Evolutionary conservation across 345 rosid genomes (phyloP), one percentile per base, ranked within the genome.

Genomic region (Punica granatum): DNA sequence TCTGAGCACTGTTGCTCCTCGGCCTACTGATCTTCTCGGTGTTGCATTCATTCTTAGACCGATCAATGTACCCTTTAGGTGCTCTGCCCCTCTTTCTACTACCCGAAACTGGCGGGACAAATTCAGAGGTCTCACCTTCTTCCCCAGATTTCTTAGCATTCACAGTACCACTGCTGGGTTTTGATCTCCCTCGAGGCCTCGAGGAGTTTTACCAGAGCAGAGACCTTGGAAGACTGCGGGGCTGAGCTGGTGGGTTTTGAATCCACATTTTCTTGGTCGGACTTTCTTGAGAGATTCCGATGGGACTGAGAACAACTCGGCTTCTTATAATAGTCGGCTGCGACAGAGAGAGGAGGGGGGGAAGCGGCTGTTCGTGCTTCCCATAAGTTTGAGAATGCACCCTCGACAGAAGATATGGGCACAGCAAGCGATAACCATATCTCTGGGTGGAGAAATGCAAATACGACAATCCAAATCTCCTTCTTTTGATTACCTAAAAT

Each of bases 281-380:
- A 79, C 73, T 21, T 67, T 21, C 30, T 46, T 74, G 36, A 80
- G 66, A 36, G 81, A 61, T 70, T 84, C 89, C 7, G 82, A 77
- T 37, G 92, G 95, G 51, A 93, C 86, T 26, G 89, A 85, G 74
- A 85, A 92, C 74, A 92, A 72, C 74, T 90, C 98, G 1, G 86
- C 75, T 69, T 81, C 76, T 0, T 84, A 78, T 63, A 88, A 71
- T 68, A 88, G 82, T n/a, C n/a, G n/a, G 68, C 64, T 85, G 39
- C 98, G 93, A 31, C 97, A 92, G 63, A 90, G n/a, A n/a, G n/a
- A n/a, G n/a, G n/a, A n/a, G n/a, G n/a, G 86, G 60, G 93, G 97
- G 77, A 96, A 90, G 70, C 73, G 66, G 18, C 86, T 76, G 71
- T 82, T 88, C 0, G 46, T 71, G 49, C 71, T 65, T 65, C 80